Conservation (phyloP, 1,284 basidiomycete species). For the Boletus semigastroideus region DNA sequence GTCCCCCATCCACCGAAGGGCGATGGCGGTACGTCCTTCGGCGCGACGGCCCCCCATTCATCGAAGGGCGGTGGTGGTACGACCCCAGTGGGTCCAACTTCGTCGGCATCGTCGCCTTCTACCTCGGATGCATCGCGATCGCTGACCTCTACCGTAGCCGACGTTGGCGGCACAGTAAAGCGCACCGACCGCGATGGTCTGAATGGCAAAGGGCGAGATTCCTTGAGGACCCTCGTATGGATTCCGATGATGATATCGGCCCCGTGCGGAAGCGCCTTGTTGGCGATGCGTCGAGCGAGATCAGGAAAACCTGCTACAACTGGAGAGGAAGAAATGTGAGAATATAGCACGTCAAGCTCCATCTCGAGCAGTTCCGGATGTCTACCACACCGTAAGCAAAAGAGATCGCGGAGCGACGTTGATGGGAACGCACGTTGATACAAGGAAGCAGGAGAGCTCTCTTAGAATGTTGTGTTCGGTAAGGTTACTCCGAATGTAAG, state of each 20-base stretch:
- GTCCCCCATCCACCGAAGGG: too few species aligned
- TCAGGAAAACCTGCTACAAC: conserved; percentile 15
- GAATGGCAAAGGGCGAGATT: conserved; percentile 1
- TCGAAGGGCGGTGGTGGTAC: background rate
- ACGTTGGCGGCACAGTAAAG: background rate
- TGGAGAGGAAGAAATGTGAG: conserved; percentile 15
- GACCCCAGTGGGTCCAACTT: background rate
- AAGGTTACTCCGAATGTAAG: conserved; percentile 16
- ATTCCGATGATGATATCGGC: conserved; percentile 24
- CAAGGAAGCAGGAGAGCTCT: conserved; percentile 22
- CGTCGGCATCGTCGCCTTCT: background rate
- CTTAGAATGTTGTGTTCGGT: conserved; percentile 25
- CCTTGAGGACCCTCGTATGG: conserved; percentile 20
- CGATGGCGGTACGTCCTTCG: background rate
- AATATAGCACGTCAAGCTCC: conserved; percentile 26
- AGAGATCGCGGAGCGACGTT: background rate
- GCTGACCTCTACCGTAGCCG: background rate
- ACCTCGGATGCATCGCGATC: background rate
- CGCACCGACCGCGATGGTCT: background rate
- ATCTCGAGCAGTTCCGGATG: conserved; percentile 25
- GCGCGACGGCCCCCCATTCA: background rate
- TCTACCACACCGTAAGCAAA: background rate
- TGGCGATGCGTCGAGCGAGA: conserved; percentile 20
- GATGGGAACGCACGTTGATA: conserved; percentile 4
- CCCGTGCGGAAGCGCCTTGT: conserved; percentile 22